phyloP scores from a whole-genome alignment of 345 rosid genomes.

The Aurinia saxatilis region DNA sequence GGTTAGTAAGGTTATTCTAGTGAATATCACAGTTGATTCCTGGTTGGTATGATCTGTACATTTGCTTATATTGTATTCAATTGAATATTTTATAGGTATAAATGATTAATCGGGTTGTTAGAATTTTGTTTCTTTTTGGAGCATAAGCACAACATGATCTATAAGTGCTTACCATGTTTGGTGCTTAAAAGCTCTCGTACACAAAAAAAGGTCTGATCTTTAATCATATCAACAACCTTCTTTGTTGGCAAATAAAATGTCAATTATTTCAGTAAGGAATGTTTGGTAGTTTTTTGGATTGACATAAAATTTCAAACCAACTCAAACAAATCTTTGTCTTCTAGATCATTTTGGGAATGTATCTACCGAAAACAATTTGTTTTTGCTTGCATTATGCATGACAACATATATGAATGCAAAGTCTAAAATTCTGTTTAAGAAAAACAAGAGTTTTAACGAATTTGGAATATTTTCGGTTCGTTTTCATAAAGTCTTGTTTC shows the following conservation, averaged over 20 bases:
- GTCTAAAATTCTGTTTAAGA: too few relatives aligned
- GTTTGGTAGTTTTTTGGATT: background rate
- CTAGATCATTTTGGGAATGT: background rate
- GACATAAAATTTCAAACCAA: background rate
- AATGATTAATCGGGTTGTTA: background rate
- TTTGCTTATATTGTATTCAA: conserved; percentile 6
- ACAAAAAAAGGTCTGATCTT: background rate
- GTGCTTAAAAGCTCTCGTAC: conserved; percentile 1
- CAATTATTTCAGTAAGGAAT: background rate
- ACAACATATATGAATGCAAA: too few relatives aligned
- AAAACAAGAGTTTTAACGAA: too few relatives aligned
- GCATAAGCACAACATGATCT: conserved; percentile 18
- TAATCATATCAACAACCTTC: conserved; percentile 10
- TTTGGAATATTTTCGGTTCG: too few relatives aligned
- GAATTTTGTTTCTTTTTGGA: background rate
- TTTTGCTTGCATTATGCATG: too few relatives aligned
- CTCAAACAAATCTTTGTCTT: background rate
- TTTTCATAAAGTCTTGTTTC: too few relatives aligned
- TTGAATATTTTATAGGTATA: background rate
- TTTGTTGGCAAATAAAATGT: background rate
- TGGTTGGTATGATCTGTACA: conserved; percentile 23
- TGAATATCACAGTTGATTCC: background rate
- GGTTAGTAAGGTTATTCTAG: background rate
- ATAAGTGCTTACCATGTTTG: conserved; percentile 30
- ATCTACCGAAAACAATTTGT: too few relatives aligned